Evolutionary conservation across 1,284 basidiomycete genomes (phyloP), one percentile per base, ranked within the genome.

Genomic region (Cerioporus squamosus): DNA sequence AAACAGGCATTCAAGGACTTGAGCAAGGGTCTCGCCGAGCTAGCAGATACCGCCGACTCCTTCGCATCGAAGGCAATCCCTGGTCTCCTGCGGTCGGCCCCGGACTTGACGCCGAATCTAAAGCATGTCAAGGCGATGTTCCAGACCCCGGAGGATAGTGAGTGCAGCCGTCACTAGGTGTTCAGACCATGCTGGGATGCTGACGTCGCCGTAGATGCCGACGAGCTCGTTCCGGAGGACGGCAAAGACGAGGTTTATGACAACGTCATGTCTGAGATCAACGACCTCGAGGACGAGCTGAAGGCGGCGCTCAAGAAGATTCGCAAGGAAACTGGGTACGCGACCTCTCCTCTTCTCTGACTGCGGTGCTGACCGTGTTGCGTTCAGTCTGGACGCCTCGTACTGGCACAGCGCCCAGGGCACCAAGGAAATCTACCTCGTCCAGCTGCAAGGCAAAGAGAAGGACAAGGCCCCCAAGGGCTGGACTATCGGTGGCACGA

Each of bases 241-340:
- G 94, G 93, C n/a, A 92, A 91, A 65, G 94, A 97, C 66, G 85
- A 88, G 31, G 85, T 81, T 24, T 97, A 93, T 66, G 95, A 97
- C 70, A 80, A 77, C 14, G 83, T 95, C 44, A 84, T 86, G 71
- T 75, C 78, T 31, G 90, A 91, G 66, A 92, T 95, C 39, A 69
- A 74, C 4, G 77, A 77, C 3, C 75, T 95, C 44, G 94, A 96
- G 74, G 75, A 79, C 29, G 80, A 83, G 47, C 79, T 98, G n/a
- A 83, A 93, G 24, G 77, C 76, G 10, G 80, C 87, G 47, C 75
- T 95, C 53, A 79, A 81, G 66, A 81, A 81, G 55, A 80, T 90
- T 44, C 76, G 85, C 74, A 82, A 83, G 68, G 79, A 85, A 66
- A 71, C 86, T 31, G 81, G 84, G 86, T 88, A 70, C 40, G 44